Percentiles rank a stretch among this genome's conserved stretches.
phyloP scores from a whole-genome alignment of 495 filamentous ascomycete species.

The Aspergillus mulundensis region DNA sequence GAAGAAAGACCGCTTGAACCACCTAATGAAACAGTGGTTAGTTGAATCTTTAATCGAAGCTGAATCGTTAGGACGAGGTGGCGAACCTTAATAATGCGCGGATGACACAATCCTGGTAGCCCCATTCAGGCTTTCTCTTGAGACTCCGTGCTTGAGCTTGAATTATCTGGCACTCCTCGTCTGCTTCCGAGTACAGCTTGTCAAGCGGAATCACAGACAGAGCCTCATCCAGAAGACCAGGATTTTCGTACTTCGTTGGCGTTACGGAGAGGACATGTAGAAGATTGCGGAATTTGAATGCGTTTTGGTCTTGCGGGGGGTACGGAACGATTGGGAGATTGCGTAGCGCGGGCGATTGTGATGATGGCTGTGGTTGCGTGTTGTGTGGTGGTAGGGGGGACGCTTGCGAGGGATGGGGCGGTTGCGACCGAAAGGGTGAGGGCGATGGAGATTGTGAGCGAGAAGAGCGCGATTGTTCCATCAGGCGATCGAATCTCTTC shows the following conservation, averaged over 20 bases:
- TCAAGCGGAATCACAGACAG: slow-evolving; percentile 83
- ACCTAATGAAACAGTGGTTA: slow-evolving; percentile 47
- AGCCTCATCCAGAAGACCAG: slow-evolving; percentile 91
- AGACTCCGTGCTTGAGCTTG: slow-evolving; percentile 82
- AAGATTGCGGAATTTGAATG: slow-evolving; percentile 79
- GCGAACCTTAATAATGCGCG: slow-evolving; percentile 73
- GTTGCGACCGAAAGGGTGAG: slow-evolving; percentile 19
- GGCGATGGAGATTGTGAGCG: slow-evolving; percentile 46
- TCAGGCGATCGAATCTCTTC: slow-evolving; percentile 72
- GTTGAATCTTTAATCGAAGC: not conserved
- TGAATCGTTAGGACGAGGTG: too few relatives aligned
- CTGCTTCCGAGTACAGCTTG: slow-evolving; percentile 86
- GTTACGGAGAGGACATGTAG: slow-evolving; percentile 76
- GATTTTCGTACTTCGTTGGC: slow-evolving; percentile 93
- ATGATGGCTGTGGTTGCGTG: slow-evolving; percentile 31
- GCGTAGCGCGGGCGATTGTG: slow-evolving; percentile 53
- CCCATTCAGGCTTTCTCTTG: slow-evolving; percentile 85
- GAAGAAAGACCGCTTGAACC: slow-evolving; percentile 96
- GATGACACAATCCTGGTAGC: slow-evolving; percentile 96
- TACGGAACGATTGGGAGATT: slow-evolving; percentile 79
- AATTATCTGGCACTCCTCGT: slow-evolving; percentile 85
- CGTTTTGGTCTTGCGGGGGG: slow-evolving; percentile 67
- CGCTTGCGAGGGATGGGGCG: slow-evolving; percentile 41
- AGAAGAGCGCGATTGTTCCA: slow-evolving; percentile 54
- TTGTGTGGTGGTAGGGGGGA: slow-evolving; percentile 36